Evolutionary conservation across 1,284 basidiomycete species (phyloP).

Genomic region (Jaminaea rosea): DNA sequence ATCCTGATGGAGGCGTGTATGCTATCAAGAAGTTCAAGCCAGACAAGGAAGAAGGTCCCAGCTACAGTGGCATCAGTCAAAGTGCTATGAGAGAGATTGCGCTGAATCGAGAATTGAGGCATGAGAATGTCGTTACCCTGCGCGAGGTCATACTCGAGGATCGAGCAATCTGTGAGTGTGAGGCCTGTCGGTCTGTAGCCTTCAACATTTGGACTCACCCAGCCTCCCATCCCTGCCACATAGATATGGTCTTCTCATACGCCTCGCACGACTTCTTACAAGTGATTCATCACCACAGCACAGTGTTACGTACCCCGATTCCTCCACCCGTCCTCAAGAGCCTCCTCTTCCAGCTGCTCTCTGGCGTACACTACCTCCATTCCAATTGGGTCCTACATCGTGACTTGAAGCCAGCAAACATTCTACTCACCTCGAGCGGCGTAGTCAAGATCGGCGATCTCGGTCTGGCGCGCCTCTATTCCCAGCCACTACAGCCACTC

Average conservation of each 20-base stretch:
- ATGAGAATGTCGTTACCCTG: slow-evolving; percentile 83
- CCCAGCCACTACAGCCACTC: slow-evolving; percentile 74
- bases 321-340: slow-evolving; percentile 75
- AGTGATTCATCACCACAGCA: slow-evolving; percentile 95
- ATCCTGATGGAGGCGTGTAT: slow-evolving; percentile 49
- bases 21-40: slow-evolving; percentile 99
- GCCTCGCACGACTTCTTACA: slow-evolving; percentile 84
- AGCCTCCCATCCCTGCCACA: neutral
- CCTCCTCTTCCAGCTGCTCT: slow-evolving; percentile 87
- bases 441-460: slow-evolving; percentile 96
- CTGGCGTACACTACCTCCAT: slow-evolving; percentile 89
- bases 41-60: slow-evolving; percentile 61
- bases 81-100: slow-evolving; percentile 93
- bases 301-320: slow-evolving; percentile 70
- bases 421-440: slow-evolving; percentile 79
- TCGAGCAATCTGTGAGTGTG: slow-evolving; percentile 56
- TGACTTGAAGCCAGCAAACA: slow-evolving; percentile 98
- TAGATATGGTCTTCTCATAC: slow-evolving; percentile 90
- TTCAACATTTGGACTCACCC: neutral
- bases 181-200: neutral
- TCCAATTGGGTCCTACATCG: slow-evolving; percentile 85
- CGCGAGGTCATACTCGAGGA: slow-evolving; percentile 94
- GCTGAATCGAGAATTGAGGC: slow-evolving; percentile 86
- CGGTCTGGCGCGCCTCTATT: slow-evolving; percentile 78
- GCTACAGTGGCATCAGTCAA: slow-evolving; percentile 95